Evolutionary conservation across 306 rosid genomes (phyloP), one percentile per base, ranked within the genome.

Genomic region (Senna siamea): DNA sequence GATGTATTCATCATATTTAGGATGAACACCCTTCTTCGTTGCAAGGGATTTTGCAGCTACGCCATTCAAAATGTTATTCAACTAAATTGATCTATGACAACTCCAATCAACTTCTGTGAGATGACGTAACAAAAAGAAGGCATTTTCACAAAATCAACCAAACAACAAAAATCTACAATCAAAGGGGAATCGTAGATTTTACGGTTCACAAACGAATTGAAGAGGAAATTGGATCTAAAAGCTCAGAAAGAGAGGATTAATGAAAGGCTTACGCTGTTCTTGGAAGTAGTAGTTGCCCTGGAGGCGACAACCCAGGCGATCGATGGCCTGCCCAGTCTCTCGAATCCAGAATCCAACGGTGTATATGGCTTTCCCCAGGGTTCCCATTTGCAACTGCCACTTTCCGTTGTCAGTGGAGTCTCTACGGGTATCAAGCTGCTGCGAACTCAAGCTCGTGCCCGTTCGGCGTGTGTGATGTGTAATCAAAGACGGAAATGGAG

Each of bases 271-370:
- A 89, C 97, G 87, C 74, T 91, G 97, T 66, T 91, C 97, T 50
- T 91, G 85, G 85, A 91, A 78, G 79, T 63, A 77, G 90, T 87
- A 89, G 62, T 50, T 77, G 23, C 97, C 97, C 65, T 92, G 96
- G 30, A 92, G 89, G 83, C 90, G 90, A 47, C 83, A 86, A 28
- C 97, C 97, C 35, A 92, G 87, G 22, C 96, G 97, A 83, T 92
- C 96, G 65, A 92, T 79, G 83, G 90, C 96, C 47, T 89, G 96
- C 6, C 97, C 97, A 4, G 97, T 87, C 81, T 86, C 90, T 9
- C 96, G 88, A 85, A 92, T 85, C 97, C 89, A 92, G 71, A 83
- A 83, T 28, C 97, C 97, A 10, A 92, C 89, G 23, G 85, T 79
- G 91, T 89, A 92, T 35, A 92, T 86, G 26, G 82, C 96, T 80